Evolutionary conservation across 495 filamentous ascomycete genomes (phyloP), one percentile per base, ranked within the genome.

Genomic region (Parathielavia hyrcaniae): DNA sequence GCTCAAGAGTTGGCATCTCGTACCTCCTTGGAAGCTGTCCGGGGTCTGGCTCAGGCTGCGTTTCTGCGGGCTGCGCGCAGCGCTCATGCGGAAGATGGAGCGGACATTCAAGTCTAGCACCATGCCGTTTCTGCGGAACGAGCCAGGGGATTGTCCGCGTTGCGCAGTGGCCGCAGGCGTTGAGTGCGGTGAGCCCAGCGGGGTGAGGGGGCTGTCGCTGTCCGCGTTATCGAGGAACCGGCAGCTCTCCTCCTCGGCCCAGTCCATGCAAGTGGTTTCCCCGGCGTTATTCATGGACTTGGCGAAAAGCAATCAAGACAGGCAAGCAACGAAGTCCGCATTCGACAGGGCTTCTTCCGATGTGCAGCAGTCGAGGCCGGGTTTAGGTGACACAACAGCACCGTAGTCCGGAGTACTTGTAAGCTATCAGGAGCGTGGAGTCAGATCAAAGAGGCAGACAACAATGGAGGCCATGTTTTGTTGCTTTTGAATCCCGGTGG

Each of bases 91-190:
- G 11, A 45, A 22, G 9, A 55, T 48, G 38, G 35, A 39, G 17
- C 41, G 50, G 7, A 53, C 14, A 34, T 57, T 59, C 16, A 44
- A 30, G 22, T 45, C 22, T 0, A 53, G 16, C 0, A 63, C 20
- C 13, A 59, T 50, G 19, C 57, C 57, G 19, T 47, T 59, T 19
- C 57, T 53, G 19, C 56, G 52, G 1, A 56, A 49, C 20, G 57
- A 54, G 19, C 50, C 35, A 2, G 52, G 17, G 26, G 45, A 30
- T 6, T 30, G 49, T 5, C 49, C 49, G 11, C 36, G 26, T 10
- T 53, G 47, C 3, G 30, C 4, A 2, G 50, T 14, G 2, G 26
- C 26, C 14, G n/a, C 14, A 39, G 30, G n/a, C 32, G 48, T 19
- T 12, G 22, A 5, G 13, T 6, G 26, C 23, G 22, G 26, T 14